A percentile compares a stretch with the other conserved stretches of the same genome.
Evolutionary conservation across 1,284 basidiomycete genomes (phyloP).

Genomic region (Veloboletus limbatus): DNA sequence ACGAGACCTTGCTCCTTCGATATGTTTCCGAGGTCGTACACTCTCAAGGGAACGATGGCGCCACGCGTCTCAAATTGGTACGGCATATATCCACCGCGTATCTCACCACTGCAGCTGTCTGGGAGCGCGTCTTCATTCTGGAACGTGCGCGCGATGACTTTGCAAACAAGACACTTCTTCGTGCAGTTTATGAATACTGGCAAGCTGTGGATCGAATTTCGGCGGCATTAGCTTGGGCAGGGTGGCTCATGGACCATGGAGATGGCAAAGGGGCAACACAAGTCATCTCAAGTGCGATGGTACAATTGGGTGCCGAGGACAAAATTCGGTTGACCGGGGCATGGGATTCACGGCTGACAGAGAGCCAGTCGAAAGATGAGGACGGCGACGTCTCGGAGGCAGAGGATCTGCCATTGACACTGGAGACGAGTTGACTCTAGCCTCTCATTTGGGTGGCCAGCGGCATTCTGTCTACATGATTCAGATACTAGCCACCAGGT

Average conservation of each 20-base stretch:
- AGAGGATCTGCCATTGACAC: conserved; percentile 16
- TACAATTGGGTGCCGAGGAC: conserved; percentile 20
- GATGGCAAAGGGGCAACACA: conserved; percentile 37
- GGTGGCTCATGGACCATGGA: conserved; percentile 43
- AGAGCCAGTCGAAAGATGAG: conserved; percentile 24
- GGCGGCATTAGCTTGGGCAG: conserved; percentile 45
- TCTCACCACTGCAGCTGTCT: conserved; percentile 44
- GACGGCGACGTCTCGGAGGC: conserved; percentile 19
- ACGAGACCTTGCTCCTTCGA: conserved; percentile 47
- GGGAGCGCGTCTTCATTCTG: conserved; percentile 41
- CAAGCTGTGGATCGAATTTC: conserved; percentile 35
- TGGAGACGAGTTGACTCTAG: conserved; percentile 15
- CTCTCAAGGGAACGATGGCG: conserved; percentile 17
- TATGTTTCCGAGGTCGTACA: conserved; percentile 39
- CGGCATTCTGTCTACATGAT: no score
- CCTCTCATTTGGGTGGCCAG: background rate
- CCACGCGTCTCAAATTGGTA: conserved; percentile 35
- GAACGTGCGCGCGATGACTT: conserved; percentile 26
- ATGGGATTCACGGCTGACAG: conserved; percentile 30
- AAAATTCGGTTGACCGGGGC: conserved; percentile 28
- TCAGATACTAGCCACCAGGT: no score
- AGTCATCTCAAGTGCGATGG: conserved; percentile 33
- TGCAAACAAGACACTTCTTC: conserved; percentile 34
- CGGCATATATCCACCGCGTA: conserved; percentile 42
- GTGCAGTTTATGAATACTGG: conserved; percentile 44